Conservation (phyloP, 2,329 filamentous ascomycete genomes). For the Cryphonectria japonica region DNA sequence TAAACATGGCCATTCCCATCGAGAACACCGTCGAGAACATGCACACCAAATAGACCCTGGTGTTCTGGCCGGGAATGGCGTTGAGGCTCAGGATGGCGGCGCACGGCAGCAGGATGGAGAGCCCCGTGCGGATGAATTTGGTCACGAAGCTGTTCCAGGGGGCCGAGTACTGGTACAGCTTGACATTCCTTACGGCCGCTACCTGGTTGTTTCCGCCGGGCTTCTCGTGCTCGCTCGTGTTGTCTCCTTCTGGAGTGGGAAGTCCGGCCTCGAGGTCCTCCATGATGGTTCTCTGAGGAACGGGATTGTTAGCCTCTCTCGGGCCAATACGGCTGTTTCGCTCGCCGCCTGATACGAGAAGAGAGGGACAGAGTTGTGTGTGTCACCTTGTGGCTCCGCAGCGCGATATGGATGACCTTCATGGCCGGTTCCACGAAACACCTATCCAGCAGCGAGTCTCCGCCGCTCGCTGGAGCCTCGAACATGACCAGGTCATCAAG, state of each 20-base stretch:
- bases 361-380: no score
- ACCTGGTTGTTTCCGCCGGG: neutral
- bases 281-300: neutral
- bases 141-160: conserved; percentile 14
- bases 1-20: conserved; percentile 34
- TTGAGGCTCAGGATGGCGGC: conserved; percentile 33
- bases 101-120: conserved; percentile 31
- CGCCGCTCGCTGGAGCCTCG: conserved; percentile 12
- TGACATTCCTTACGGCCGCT: conserved; percentile 16
- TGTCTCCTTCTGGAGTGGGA: neutral
- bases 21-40: conserved; percentile 37
- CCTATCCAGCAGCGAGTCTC: conserved; percentile 13
- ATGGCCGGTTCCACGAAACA: conserved; percentile 13
- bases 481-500: conserved; percentile 21
- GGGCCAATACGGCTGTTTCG: neutral
- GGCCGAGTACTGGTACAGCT: conserved; percentile 25
- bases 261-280: conserved; percentile 9
- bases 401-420: neutral
- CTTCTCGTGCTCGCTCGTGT: neutral
- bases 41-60: conserved; percentile 34
- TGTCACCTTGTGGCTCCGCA: neutral
- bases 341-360: no score
- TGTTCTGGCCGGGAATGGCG: conserved; percentile 28
- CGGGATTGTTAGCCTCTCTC: neutral
- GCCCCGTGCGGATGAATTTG: conserved; percentile 30